A percentile compares a stretch with the other conserved stretches of the same genome.
These are phyloP conservation scores for Penicillium samsonianum DNA, from an alignment of 495 filamentous ascomycete genomes.

Conservation along the genomic window DNA sequence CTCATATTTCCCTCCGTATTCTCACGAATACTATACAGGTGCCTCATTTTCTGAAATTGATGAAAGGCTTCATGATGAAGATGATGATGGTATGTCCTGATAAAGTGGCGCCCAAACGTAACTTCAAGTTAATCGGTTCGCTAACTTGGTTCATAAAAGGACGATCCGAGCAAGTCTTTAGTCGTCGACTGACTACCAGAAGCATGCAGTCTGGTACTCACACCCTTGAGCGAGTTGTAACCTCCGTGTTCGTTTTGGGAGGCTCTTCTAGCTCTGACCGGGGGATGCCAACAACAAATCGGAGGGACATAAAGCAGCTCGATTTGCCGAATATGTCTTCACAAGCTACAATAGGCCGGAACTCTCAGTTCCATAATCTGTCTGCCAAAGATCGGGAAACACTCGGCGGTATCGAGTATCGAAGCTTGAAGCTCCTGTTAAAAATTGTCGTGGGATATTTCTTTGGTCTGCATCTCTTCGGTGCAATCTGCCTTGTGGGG, in stretches of 20 bases:
- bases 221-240: constrained; percentile 13
- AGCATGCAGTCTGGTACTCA: constrained; percentile 11
- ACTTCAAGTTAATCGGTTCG: not conserved
- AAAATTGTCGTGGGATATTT: constrained; percentile 63
- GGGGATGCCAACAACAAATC: not conserved
- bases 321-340: constrained; percentile 31
- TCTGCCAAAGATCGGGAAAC: constrained; percentile 59
- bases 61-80: constrained; percentile 3
- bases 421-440: constrained; percentile 56
- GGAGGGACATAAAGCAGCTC: constrained; percentile 15
- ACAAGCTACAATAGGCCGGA: constrained; percentile 68
- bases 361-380: constrained; percentile 74
- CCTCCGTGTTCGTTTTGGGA: not conserved
- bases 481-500: constrained; percentile 60
- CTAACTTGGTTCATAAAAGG: constrained; percentile 5
- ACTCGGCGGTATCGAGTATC: constrained; percentile 65
- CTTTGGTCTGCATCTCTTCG: constrained; percentile 64
- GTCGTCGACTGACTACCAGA: constrained; percentile 8
- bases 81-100: constrained; percentile 19
- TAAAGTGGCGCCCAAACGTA: not conserved
- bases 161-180: constrained; percentile 2
- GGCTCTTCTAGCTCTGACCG: not conserved
- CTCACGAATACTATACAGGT: constrained; percentile 16
- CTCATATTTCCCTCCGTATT: not conserved
- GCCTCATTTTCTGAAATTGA: constrained; percentile 24